Percentiles rank a stretch among this genome's conserved stretches.
Conservation (phyloP, 2,329 filamentous ascomycete species). For the Fonsecaea nubica region DNA sequence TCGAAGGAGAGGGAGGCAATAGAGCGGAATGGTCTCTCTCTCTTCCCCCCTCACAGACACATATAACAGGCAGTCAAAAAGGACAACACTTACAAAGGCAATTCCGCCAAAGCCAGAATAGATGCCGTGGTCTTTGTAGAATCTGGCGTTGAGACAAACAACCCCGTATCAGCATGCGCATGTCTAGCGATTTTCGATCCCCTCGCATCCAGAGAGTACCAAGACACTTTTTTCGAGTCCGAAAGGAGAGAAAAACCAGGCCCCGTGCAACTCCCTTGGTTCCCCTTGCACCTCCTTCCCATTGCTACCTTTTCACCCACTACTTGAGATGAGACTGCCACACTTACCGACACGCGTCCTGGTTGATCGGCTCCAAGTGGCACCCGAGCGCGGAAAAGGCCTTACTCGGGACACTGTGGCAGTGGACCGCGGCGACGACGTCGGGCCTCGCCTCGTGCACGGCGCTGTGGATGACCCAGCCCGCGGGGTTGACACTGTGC, state of each 20-base stretch:
- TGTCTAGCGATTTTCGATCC: background rate
- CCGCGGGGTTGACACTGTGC: constrained; percentile 52
- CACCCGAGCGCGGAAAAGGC: constrained; percentile 68
- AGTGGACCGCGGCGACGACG: constrained; percentile 64
- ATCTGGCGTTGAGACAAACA: constrained; percentile 10
- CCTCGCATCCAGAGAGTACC: too few relatives aligned
- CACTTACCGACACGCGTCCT: constrained; percentile 47
- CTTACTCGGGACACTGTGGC: constrained; percentile 64
- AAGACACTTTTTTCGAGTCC: too few relatives aligned
- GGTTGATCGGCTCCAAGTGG: constrained; percentile 64
- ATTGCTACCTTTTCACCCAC: background rate
- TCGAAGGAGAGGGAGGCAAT: too few relatives aligned
- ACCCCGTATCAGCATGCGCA: background rate
- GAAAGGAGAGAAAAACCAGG: background rate
- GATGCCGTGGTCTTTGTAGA: constrained; percentile 47
- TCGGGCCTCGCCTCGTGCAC: constrained; percentile 66
- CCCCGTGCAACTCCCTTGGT: background rate
- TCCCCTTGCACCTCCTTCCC: background rate
- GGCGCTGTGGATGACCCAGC: constrained; percentile 67
- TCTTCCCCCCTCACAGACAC: too few relatives aligned
- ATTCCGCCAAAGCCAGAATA: constrained; percentile 51
- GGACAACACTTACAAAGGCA: constrained; percentile 40
- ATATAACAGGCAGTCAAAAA: background rate
- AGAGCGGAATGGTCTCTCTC: too few relatives aligned
- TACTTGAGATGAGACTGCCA: background rate